phyloP scores from a whole-genome alignment of 305 asterid genomes.

The Solanum hybrid region DNA sequence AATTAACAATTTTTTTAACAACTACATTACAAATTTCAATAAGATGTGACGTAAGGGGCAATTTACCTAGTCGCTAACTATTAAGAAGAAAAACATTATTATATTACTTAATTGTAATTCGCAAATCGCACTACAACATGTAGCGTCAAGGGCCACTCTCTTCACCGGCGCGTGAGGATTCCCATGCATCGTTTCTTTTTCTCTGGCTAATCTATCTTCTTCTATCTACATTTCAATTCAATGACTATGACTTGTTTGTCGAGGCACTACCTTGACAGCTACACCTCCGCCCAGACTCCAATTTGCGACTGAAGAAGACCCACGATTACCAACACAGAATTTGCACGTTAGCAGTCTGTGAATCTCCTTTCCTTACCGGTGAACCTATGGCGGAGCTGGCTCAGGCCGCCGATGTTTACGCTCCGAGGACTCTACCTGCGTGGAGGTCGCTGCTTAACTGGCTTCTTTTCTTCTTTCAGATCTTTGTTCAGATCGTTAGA shows the following conservation, averaged over 20 bases:
- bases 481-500: constrained; percentile 83
- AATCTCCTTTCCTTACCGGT: not conserved
- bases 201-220: not conserved
- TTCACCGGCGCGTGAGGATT: constrained; percentile 18
- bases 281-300: constrained; percentile 16
- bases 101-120: not conserved
- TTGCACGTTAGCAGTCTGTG: not conserved
- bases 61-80: not conserved
- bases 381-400: constrained; percentile 72
- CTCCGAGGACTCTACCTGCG: constrained; percentile 68
- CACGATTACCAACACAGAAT: not conserved
- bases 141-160: constrained; percentile 1
- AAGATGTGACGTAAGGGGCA: not conserved
- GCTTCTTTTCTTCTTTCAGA: constrained; percentile 76
- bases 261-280: constrained; percentile 25
- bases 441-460: constrained; percentile 85
- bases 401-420: constrained; percentile 56
- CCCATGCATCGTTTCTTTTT: not conserved
- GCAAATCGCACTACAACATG: not conserved
- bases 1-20: too few species aligned
- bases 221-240: not conserved
- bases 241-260: constrained; percentile 19
- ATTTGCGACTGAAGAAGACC: not conserved
- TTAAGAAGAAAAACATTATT: not conserved
- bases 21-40: too few species aligned